Evolutionary conservation across 495 filamentous ascomycete species (phyloP), one percentile per base, ranked within the genome.

Genomic region (Penicillium longicatenatum): DNA sequence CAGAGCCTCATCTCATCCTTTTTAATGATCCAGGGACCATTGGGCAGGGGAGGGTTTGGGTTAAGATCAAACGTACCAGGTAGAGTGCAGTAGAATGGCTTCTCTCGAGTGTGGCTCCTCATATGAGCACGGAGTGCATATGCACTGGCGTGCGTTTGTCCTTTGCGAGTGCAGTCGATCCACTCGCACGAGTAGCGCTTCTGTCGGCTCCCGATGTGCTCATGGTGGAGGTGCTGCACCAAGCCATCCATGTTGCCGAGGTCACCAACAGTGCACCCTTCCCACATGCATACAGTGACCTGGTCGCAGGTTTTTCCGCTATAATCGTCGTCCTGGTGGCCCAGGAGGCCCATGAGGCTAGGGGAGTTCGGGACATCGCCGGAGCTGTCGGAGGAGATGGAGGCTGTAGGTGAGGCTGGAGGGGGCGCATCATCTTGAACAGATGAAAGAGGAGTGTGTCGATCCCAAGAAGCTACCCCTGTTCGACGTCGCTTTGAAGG

Each of bases 101-200:
- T 98, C 77, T 98, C 95, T 70, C 92, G 85, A 1, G 94, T 98
- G 75, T 98, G 94, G 67, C 91, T 96, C 69, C 94, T 75, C 92
- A 98, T 97, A 73, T 98, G 94, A 22, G 95, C 94, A 67, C 92
- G 89, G 58, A 98, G 76, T 14, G 94, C 94, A 75, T 98, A 98
- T 11, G 90, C 95, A 64, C 91, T 96, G 6, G 93, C 93, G 75
- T 98, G 94, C 16, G 89, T 84, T 74, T 90, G 83, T 49, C 92
- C 91, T 76, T 96, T 96, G 48, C 92, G 78, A 53, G 75, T 79
- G 69, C 94, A 98, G 55, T 93, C 93, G 22, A 80, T 83, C 94
- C 94, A 98, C 72, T 98, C 92, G 73, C 94, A 98, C 10, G 89
- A 88, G 71, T 97, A 98, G 70, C 88, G 89, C 75, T 88, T 89